A percentile compares a stretch with the other conserved stretches of the same genome.
phyloP scores from a whole-genome alignment of 2,329 filamentous ascomycete genomes.

The Aspergillus intermedius region DNA sequence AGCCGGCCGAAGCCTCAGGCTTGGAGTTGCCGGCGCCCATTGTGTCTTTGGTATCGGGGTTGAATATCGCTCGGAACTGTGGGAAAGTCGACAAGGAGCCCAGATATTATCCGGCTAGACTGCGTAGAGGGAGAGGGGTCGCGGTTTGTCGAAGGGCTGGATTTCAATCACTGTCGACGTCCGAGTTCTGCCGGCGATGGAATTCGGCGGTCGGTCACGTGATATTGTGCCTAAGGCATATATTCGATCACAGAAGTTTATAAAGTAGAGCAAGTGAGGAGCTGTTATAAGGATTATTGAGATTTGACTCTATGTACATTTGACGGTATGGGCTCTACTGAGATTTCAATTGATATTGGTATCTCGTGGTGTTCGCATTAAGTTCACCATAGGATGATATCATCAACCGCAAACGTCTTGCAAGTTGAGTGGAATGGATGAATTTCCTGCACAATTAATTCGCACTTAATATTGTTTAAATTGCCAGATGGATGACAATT shows the following conservation, averaged over 20 bases:
- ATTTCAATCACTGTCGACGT: neutral
- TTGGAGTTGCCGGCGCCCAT: slow-evolving; percentile 62
- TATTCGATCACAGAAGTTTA: neutral
- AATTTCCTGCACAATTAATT: too few relatives aligned
- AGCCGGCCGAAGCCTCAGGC: slow-evolving; percentile 43
- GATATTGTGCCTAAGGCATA: neutral
- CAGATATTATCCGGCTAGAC: neutral
- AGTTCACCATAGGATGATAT: too few relatives aligned
- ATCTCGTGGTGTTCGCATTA: too few relatives aligned
- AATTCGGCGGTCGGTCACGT: slow-evolving; percentile 2
- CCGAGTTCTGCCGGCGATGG: slow-evolving; percentile 1
- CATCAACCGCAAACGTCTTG: too few relatives aligned
- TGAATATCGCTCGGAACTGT: neutral
- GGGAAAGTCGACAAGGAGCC: neutral
- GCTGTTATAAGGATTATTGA: too few relatives aligned
- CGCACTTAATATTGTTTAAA: too few relatives aligned
- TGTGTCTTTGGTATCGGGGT: slow-evolving; percentile 9
- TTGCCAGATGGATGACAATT: too few relatives aligned
- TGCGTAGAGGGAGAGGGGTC: neutral
- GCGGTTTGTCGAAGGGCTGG: neutral
- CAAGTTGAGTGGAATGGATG: too few relatives aligned
- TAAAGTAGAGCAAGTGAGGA: neutral
- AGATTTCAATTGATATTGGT: too few relatives aligned
- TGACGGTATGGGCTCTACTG: too few relatives aligned
- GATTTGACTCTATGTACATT: too few relatives aligned